These are phyloP conservation scores for Chaetomiaceae sp. DNA, from an alignment of 2,329 filamentous ascomycete genomes.

Conservation along the genomic window DNA sequence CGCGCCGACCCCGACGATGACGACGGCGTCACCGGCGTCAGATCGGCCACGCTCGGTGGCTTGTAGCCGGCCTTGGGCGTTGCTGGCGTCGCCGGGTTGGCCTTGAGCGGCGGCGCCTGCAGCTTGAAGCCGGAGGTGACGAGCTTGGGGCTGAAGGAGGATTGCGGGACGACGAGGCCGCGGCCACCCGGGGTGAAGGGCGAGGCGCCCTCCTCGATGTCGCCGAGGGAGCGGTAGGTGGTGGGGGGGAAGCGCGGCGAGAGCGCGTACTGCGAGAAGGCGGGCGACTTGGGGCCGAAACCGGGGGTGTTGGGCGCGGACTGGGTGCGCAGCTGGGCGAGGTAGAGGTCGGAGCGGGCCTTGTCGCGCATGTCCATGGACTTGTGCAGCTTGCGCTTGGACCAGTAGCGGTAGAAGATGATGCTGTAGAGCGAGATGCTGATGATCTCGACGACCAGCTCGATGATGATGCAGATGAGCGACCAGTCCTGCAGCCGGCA, in stretches of 20 bases:
- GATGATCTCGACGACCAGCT: conserved; percentile 86
- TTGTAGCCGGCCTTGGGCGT: conserved; percentile 50
- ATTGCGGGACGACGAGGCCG: conserved; percentile 56
- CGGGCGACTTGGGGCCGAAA: conserved; percentile 64
- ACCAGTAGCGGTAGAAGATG: conserved; percentile 96
- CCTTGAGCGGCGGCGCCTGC: conserved; percentile 73
- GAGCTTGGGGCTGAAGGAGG: conserved; percentile 48
- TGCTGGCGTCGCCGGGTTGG: conserved; percentile 71
- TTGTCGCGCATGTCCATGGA: conserved; percentile 94
- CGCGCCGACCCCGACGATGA: conserved; percentile 25
- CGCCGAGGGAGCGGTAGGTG: conserved; percentile 41
- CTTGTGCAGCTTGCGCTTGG: conserved; percentile 90
- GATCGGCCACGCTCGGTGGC: conserved; percentile 30
- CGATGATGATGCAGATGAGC: conserved; percentile 94
- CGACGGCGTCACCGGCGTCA: conserved; percentile 25
- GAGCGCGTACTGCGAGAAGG: conserved; percentile 47
- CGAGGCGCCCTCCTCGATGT: conserved; percentile 32
- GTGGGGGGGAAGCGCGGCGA: conserved; percentile 57
- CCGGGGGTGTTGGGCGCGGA: conserved; percentile 93
- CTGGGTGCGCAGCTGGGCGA: conserved; percentile 75
- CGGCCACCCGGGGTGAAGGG: conserved; percentile 47
- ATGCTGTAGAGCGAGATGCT: conserved; percentile 89
- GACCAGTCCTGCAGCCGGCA: conserved; percentile 92
- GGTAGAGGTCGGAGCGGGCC: conserved; percentile 90
- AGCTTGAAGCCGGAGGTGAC: conserved; percentile 72